phyloP scores from a whole-genome alignment of 2,329 filamentous ascomycete species.

The Dactylonectria estremocensis region DNA sequence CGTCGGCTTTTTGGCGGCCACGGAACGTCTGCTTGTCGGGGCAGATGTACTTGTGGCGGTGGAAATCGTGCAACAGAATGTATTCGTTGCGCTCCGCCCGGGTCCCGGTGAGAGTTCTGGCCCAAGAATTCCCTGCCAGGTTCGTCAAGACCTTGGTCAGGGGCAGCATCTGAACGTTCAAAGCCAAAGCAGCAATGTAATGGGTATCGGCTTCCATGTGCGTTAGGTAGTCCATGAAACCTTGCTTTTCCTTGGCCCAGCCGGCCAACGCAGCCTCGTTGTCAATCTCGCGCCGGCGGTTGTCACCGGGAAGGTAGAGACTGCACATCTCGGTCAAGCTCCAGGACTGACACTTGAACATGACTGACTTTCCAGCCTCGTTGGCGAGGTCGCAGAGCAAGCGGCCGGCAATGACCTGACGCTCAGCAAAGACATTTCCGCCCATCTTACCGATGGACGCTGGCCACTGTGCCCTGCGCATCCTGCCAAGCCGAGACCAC shows the following conservation, averaged over 20 bases:
- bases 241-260: constrained; percentile 84
- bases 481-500: constrained; percentile 92
- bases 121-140: constrained; percentile 98
- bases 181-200: constrained; percentile 91
- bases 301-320: constrained; percentile 83
- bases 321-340: constrained; percentile 98
- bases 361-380: constrained; percentile 95
- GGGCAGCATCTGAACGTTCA: constrained; percentile 92
- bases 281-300: constrained; percentile 86
- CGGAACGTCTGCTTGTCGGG: constrained; percentile 93
- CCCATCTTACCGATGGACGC: constrained; percentile 87
- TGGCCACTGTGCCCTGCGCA: constrained; percentile 90
- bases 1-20: constrained; percentile 79
- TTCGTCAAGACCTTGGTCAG: constrained; percentile 97
- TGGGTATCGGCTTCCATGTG: constrained; percentile 97
- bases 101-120: constrained; percentile 93
- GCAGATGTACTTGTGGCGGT: constrained; percentile 97
- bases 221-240: constrained; percentile 92
- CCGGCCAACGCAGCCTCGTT: constrained; percentile 89
- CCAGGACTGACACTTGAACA: constrained; percentile 98
- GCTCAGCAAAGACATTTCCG: constrained; percentile 93
- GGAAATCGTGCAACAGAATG: constrained; percentile 97
- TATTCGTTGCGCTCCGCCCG: constrained; percentile 98
- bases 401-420: constrained; percentile 89
- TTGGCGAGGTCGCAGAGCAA: constrained; percentile 95